Evolutionary conservation across 176 grass and related monocot species (phyloP).

Genomic region (Dactylis glomerata): DNA sequence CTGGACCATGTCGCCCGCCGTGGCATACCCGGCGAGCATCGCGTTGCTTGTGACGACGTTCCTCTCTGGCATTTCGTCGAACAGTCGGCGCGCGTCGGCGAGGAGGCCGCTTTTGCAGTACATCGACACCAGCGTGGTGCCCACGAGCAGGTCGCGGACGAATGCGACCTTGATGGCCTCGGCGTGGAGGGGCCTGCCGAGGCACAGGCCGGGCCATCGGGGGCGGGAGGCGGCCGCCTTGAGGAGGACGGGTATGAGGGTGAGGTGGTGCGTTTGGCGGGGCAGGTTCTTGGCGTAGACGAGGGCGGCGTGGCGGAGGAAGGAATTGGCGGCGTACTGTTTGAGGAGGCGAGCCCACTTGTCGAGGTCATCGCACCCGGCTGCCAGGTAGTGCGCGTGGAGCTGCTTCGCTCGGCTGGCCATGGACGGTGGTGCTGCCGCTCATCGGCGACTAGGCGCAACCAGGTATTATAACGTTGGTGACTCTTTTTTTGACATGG

Average conservation of each 20-base stretch:
- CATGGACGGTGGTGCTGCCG: not conserved
- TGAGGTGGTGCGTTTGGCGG: conserved; percentile 34
- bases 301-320: conserved; percentile 33
- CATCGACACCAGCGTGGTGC: conserved; percentile 59
- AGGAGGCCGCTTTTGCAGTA: conserved; percentile 43
- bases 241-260: conserved; percentile 52
- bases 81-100: conserved; percentile 24
- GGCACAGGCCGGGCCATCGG: not conserved
- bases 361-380: not conserved
- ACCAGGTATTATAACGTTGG: no score
- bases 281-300: conserved; percentile 40
- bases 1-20: conserved; percentile 31
- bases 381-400: conserved; percentile 27
- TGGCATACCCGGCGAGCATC: conserved; percentile 44
- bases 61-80: conserved; percentile 48
- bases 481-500: no score
- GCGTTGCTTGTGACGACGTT: conserved; percentile 48
- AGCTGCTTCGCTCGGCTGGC: conserved; percentile 31
- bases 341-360: conserved; percentile 37
- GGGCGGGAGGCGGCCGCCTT: conserved; percentile 29
- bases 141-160: conserved; percentile 29
- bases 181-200: conserved; percentile 47
- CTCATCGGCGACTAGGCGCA: not conserved
- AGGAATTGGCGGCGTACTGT: conserved; percentile 34
- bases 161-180: conserved; percentile 38